Conservation (phyloP, 139 green algal species). For the Picochlorum sp. region DNA sequence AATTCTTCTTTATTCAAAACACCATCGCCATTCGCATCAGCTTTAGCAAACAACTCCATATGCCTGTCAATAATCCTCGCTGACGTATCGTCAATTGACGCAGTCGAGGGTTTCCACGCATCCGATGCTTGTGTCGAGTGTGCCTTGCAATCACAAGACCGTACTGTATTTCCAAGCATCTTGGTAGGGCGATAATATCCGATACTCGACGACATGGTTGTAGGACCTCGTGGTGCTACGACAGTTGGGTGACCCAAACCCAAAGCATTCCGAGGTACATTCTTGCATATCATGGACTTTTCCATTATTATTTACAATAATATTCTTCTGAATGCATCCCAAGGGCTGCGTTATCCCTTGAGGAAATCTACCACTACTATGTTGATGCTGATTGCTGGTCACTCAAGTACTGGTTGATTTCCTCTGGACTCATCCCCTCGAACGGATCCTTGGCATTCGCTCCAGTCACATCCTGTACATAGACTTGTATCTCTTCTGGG, state of each 20-base stretch:
- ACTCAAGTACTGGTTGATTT: conserved; percentile 58
- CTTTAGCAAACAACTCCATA: not conserved
- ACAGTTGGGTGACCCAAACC: too few relatives aligned
- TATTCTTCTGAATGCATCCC: too few relatives aligned
- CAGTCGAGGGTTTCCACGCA: conserved; percentile 17
- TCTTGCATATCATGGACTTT: too few relatives aligned
- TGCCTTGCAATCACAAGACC: not conserved
- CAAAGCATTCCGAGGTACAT: too few relatives aligned
- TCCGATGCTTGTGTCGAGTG: not conserved
- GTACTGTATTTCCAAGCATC: too few relatives aligned
- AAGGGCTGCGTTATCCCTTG: too few relatives aligned
- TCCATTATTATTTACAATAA: too few relatives aligned
- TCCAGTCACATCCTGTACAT: conserved; percentile 24
- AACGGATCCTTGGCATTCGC: conserved; percentile 51
- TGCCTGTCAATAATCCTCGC: conserved; percentile 4
- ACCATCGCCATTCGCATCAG: conserved; percentile 13
- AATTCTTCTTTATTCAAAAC: conserved; percentile 21
- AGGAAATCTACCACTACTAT: too few relatives aligned
- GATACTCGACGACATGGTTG: too few relatives aligned
- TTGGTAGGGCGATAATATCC: too few relatives aligned
- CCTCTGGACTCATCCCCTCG: conserved; percentile 65
- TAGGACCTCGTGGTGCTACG: too few relatives aligned
- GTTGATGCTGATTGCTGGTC: too few relatives aligned
- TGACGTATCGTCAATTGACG: conserved; percentile 4
- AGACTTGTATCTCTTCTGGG: conserved; percentile 39